Conservation (phyloP, 805 yeast genomes). For the Candida dendrica region DNA sequence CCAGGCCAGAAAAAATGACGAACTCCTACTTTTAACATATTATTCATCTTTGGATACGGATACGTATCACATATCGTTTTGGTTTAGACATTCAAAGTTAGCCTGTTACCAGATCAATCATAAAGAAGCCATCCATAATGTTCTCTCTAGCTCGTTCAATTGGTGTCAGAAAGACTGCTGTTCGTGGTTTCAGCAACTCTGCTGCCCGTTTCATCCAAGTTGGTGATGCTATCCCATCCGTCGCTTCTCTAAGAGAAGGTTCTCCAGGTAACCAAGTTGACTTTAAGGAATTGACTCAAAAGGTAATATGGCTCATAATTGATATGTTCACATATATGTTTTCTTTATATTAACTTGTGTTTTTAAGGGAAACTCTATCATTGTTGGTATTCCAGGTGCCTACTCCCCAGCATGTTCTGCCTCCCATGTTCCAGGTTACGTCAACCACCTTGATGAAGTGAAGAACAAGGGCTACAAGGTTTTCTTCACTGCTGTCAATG, state of each 20-base stretch:
- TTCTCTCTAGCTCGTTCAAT: not conserved
- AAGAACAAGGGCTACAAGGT: constrained; percentile 61
- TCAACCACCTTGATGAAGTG: constrained; percentile 43
- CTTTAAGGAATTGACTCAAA: constrained; percentile 38
- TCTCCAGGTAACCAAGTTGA: constrained; percentile 60
- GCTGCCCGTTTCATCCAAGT: constrained; percentile 30
- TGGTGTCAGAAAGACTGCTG: not conserved
- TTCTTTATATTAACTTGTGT: constrained; percentile 3
- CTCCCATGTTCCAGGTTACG: constrained; percentile 67
- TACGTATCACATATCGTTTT: no score
- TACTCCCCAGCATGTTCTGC: constrained; percentile 76
- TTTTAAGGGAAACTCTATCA: constrained; percentile 39
- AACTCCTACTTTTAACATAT: no score
- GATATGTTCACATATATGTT: not conserved
- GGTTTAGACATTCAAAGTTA: no score
- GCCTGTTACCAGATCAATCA: no score
- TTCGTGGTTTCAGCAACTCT: constrained; percentile 20
- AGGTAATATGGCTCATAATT: constrained; percentile 2
- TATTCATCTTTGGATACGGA: no score
- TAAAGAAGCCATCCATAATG: no score
- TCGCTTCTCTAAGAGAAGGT: constrained; percentile 43
- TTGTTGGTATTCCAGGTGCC: constrained; percentile 69
- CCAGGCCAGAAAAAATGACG: no score
- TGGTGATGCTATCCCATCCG: constrained; percentile 60
- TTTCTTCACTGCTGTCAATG: constrained; percentile 74